Conservation (phyloP, 1,139 yeast species). For the Protomyces gravidus region DNA sequence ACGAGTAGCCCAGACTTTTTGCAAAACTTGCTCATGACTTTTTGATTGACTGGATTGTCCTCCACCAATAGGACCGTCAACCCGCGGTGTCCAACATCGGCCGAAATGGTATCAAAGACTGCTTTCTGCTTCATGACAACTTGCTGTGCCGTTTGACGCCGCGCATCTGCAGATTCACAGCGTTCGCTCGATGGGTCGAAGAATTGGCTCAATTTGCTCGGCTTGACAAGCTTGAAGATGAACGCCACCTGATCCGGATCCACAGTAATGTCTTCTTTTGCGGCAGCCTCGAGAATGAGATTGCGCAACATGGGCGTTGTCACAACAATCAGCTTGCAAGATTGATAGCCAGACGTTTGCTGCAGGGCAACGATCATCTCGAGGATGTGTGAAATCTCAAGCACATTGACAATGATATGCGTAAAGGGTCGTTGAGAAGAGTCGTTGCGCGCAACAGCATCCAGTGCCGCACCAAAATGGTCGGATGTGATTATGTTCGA, state of each 20-base stretch:
- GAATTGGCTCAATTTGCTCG: constrained; percentile 32
- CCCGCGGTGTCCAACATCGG: constrained; percentile 13
- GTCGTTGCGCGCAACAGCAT: neutral
- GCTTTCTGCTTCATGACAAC: constrained; percentile 25
- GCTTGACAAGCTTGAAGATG: constrained; percentile 33
- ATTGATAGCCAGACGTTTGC: constrained; percentile 23
- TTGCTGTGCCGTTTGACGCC: constrained; percentile 26
- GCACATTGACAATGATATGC: constrained; percentile 39
- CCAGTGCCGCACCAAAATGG: constrained; percentile 30
- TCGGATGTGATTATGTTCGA: constrained; percentile 32
- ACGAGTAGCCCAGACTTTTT: constrained; percentile 69
- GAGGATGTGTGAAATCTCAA: constrained; percentile 36
- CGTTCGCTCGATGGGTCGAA: constrained; percentile 31
- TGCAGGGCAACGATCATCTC: constrained; percentile 32
- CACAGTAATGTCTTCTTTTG: constrained; percentile 15
- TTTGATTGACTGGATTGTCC: constrained; percentile 86
- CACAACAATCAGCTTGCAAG: constrained; percentile 38
- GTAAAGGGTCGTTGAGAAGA: constrained; percentile 35
- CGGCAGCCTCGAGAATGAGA: constrained; percentile 33
- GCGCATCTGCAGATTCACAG: constrained; percentile 19
- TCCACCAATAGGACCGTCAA: constrained; percentile 77
- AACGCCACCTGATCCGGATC: constrained; percentile 14
- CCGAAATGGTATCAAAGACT: constrained; percentile 20
- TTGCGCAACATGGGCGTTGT: constrained; percentile 40
- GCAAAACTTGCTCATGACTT: constrained; percentile 81